Evolutionary conservation across 805 yeast species (phyloP).

Genomic region (Candida orba): DNA sequence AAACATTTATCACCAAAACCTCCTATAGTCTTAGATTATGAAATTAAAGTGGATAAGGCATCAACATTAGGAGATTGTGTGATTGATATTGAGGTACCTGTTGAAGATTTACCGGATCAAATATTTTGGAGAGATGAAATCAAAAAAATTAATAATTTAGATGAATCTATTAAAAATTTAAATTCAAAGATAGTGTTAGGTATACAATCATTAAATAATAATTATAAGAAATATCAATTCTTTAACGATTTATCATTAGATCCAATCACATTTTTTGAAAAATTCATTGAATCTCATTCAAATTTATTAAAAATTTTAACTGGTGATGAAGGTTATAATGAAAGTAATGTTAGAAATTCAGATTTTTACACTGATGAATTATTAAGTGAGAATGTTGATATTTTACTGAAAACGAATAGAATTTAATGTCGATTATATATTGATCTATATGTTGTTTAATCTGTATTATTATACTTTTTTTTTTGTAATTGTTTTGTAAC

Average conservation of each 20-base stretch:
- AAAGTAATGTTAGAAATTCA: constrained; percentile 81
- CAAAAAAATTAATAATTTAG: constrained; percentile 23
- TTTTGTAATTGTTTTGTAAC: neutral
- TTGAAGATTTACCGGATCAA: constrained; percentile 25
- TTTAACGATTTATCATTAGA: constrained; percentile 83
- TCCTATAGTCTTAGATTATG: constrained; percentile 73
- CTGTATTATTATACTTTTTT: neutral
- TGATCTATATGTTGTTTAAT: constrained; percentile 39
- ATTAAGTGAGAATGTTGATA: constrained; percentile 8
- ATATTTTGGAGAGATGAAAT: constrained; percentile 25
- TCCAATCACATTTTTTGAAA: constrained; percentile 68
- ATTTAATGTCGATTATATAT: constrained; percentile 24
- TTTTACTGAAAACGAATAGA: constrained; percentile 7
- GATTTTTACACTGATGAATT: constrained; percentile 45
- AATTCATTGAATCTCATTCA: constrained; percentile 73
- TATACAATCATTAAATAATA: constrained; percentile 42
- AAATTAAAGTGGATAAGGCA: constrained; percentile 67
- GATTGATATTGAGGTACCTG: constrained; percentile 64
- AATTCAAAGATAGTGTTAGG: constrained; percentile 30
- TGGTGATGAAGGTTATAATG: constrained; percentile 86
- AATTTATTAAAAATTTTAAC: constrained; percentile 79
- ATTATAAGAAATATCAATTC: constrained; percentile 65
- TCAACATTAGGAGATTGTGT: constrained; percentile 75
- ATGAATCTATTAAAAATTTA: constrained; percentile 28
- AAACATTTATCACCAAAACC: constrained; percentile 69